These are phyloP conservation scores for Globisporangium abappressorium DNA, from an alignment of 352 stramenopile species.

Conservation along the genomic window DNA sequence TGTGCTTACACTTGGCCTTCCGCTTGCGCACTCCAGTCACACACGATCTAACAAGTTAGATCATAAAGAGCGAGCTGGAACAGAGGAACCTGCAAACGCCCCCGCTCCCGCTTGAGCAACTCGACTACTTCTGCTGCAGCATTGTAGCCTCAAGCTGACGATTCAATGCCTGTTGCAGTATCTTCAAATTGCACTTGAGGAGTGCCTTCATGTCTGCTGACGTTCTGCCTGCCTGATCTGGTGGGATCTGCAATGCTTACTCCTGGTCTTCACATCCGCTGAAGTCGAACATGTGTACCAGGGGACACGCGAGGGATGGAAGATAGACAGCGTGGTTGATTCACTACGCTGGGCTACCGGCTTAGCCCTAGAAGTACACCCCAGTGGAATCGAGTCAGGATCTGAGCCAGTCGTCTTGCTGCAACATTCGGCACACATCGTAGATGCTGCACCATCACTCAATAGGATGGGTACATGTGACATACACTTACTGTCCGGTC, in stretches of 20 bases:
- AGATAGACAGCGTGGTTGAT: neutral
- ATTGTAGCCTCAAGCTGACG: neutral
- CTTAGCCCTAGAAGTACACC: too few relatives aligned
- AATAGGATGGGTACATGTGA: neutral
- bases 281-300: neutral
- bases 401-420: neutral
- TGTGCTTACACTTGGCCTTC: neutral
- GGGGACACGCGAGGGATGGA: neutral
- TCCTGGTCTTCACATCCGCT: neutral
- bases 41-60: constrained; percentile 2
- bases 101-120: neutral
- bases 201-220: neutral
- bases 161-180: neutral
- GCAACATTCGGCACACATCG: neutral
- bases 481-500: neutral
- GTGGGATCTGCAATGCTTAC: neutral
- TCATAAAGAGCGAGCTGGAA: neutral
- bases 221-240: neutral
- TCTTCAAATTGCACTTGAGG: neutral
- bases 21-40: neutral
- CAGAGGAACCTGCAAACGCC: neutral
- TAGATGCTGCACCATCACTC: neutral
- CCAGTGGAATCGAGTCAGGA: neutral
- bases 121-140: neutral
- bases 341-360: neutral